Conservation (phyloP, 2,329 filamentous ascomycete species). For the Dactylellina cionopaga region DNA sequence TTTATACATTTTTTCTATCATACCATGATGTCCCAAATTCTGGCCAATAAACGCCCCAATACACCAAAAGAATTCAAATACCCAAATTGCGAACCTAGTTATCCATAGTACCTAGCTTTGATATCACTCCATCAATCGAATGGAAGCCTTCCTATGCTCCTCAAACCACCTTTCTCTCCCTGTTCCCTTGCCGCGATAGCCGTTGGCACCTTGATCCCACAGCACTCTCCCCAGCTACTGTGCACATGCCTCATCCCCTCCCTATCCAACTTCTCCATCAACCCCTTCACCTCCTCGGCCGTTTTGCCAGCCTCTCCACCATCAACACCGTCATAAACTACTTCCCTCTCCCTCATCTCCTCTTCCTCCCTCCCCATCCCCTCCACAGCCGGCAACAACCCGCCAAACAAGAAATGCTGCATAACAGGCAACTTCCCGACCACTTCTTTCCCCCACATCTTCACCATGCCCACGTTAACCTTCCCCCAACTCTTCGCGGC, state of each 20-base stretch:
- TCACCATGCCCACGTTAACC: conserved; percentile 92
- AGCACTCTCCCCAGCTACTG: conserved; percentile 91
- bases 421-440: conserved; percentile 93
- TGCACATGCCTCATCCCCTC: conserved; percentile 77
- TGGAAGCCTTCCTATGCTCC: conserved; percentile 76
- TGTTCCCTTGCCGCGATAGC: conserved; percentile 90
- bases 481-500: conserved; percentile 89
- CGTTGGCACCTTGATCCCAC: conserved; percentile 95
- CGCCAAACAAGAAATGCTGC: conserved; percentile 97
- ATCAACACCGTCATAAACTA: conserved; percentile 59
- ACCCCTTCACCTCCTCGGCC: conserved; percentile 65
- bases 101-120: no score
- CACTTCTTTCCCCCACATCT: conserved; percentile 96
- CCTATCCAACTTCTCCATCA: conserved; percentile 71
- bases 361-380: conserved; percentile 78
- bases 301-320: conserved; percentile 58
- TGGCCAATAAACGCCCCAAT: neutral
- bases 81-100: neutral
- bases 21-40: conserved; percentile 1
- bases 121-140: conserved; percentile 72
- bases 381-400: conserved; percentile 79
- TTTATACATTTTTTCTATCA: conserved; percentile 11
- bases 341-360: conserved; percentile 62
- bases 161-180: conserved; percentile 76
- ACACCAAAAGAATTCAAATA: conserved; percentile 7